Conservation (phyloP, 495 filamentous ascomycete genomes). For the Aspergillus bridgeri region DNA sequence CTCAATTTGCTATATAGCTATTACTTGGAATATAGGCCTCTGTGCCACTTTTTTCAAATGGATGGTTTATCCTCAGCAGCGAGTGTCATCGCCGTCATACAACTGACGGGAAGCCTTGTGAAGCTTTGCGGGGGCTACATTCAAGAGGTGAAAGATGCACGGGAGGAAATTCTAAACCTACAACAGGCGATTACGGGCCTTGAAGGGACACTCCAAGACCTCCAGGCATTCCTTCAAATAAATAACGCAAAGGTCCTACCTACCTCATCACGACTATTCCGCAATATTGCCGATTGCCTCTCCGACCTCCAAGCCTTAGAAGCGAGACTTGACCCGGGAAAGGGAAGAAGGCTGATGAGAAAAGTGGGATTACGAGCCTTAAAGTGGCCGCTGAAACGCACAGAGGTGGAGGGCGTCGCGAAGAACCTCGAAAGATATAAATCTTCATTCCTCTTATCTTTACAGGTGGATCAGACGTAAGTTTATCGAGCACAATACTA, state of each 20-base stretch:
- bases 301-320: constrained; percentile 25
- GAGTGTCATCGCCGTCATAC: constrained; percentile 10
- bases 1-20: too few species aligned
- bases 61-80: not conserved
- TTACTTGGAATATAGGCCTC: too few species aligned
- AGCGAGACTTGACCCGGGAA: constrained; percentile 23
- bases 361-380: constrained; percentile 28
- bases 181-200: constrained; percentile 20
- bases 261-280: constrained; percentile 7
- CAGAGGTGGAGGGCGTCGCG: constrained; percentile 23
- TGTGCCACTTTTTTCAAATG: too few species aligned
- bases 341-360: constrained; percentile 24
- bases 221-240: constrained; percentile 19
- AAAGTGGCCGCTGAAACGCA: constrained; percentile 30
- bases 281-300: constrained; percentile 23
- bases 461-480: constrained; percentile 30
- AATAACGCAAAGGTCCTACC: constrained; percentile 14
- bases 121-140: constrained; percentile 31
- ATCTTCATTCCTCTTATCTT: constrained; percentile 26
- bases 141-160: constrained; percentile 26
- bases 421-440: constrained; percentile 29
- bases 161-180: constrained; percentile 21
- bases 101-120: constrained; percentile 25
- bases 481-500: constrained; percentile 13
- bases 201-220: constrained; percentile 19